Conservation (phyloP, 495 filamentous ascomycete species). For the Penicillium steckii region DNA sequence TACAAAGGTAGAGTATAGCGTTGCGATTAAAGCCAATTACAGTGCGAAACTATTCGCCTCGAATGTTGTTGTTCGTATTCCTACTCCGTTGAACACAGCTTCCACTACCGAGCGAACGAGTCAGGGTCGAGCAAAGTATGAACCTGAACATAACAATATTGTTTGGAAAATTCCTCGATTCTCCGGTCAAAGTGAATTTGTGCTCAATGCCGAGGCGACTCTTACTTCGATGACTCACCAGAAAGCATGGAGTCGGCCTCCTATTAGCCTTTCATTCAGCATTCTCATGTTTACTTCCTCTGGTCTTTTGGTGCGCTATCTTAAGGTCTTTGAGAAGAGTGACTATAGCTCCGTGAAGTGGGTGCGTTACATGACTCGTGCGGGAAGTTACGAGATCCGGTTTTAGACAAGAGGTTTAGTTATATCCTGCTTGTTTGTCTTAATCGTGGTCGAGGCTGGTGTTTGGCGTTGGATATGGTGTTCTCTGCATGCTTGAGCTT, state of each 20-base stretch:
- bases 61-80: slow-evolving; percentile 93
- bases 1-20: slow-evolving; percentile 98
- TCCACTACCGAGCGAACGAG: slow-evolving; percentile 89
- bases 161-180: slow-evolving; percentile 99
- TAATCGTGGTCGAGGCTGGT: neutral
- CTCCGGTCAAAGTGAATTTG: slow-evolving; percentile 91
- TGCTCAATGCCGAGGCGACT: slow-evolving; percentile 89
- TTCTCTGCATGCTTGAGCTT: neutral
- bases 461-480: slow-evolving; percentile 1
- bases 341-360: slow-evolving; percentile 99
- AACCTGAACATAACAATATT: slow-evolving; percentile 96
- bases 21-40: slow-evolving; percentile 96
- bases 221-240: slow-evolving; percentile 97
- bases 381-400: slow-evolving; percentile 61
- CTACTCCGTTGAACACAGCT: slow-evolving; percentile 95
- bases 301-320: slow-evolving; percentile 86
- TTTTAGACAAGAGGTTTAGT: slow-evolving; percentile 20
- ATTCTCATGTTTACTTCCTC: slow-evolving; percentile 97
- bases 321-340: slow-evolving; percentile 99
- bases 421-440: too few species aligned
- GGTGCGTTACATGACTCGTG: slow-evolving; percentile 99
- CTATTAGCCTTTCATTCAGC: slow-evolving; percentile 86
- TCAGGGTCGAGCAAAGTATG: slow-evolving; percentile 97
- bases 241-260: slow-evolving; percentile 94
- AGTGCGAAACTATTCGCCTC: slow-evolving; percentile 95